phyloP scores from a whole-genome alignment of 2,329 filamentous ascomycete genomes.

The Colletotrichum liriopes region DNA sequence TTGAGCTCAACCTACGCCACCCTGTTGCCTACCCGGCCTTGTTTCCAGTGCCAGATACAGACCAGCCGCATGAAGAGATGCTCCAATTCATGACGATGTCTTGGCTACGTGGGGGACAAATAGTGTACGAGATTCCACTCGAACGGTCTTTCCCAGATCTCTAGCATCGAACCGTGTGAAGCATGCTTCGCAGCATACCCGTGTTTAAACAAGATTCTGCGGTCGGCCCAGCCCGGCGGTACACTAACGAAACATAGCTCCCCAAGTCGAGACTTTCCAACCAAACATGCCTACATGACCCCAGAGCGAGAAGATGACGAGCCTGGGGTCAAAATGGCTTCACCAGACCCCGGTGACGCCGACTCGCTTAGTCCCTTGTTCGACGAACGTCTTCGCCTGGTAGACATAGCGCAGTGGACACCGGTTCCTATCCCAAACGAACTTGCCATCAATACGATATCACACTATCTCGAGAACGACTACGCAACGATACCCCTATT shows the following conservation, averaged over 20 bases:
- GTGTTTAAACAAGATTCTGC: not conserved
- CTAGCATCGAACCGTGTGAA: not conserved
- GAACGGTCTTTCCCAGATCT: not conserved
- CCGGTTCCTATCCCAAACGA: conserved; percentile 24
- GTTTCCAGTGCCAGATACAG: conserved; percentile 9
- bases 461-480: conserved; percentile 32
- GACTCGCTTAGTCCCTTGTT: not conserved
- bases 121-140: conserved; percentile 5
- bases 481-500: conserved; percentile 31
- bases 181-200: not conserved
- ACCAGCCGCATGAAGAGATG: conserved; percentile 1
- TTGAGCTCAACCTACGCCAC: conserved; percentile 19
- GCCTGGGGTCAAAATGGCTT: not conserved
- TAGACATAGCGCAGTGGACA: conserved; percentile 25
- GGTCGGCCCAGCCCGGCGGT: not conserved
- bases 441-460: conserved; percentile 9
- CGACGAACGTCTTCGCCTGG: conserved; percentile 5
- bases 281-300: not conserved
- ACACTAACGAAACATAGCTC: conserved; percentile 1
- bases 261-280: not conserved
- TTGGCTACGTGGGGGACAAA: not conserved
- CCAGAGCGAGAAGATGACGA: conserved; percentile 11
- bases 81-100: conserved; percentile 7
- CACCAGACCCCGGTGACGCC: not conserved
- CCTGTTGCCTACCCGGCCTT: conserved; percentile 13